Evolutionary conservation across 1,284 basidiomycete genomes (phyloP).

Genomic region (Puccinia triticina): DNA sequence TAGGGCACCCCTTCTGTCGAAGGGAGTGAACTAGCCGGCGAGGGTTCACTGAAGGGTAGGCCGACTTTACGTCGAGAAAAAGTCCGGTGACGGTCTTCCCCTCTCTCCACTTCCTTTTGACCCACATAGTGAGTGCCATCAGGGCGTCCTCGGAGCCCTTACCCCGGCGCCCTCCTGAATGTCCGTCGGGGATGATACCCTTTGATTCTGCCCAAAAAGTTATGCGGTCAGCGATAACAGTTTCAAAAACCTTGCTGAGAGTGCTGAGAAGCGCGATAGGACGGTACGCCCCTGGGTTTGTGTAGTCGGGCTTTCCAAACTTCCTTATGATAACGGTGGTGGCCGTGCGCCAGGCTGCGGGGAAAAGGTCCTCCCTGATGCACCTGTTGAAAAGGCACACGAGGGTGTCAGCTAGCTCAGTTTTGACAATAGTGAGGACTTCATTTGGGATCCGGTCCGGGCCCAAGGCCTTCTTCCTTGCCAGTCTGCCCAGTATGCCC

Average conservation of each 20-base stretch:
- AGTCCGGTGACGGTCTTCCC: neutral
- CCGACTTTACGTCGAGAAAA: slow-evolving; percentile 28
- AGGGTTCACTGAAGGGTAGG: slow-evolving; percentile 5
- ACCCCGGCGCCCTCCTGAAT: slow-evolving; percentile 19
- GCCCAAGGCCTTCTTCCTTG: slow-evolving; percentile 3
- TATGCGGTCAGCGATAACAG: neutral
- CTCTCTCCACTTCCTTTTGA: slow-evolving; percentile 25
- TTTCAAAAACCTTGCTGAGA: slow-evolving; percentile 8
- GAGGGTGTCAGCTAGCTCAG: neutral
- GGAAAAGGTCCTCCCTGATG: neutral
- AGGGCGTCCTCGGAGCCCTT: neutral
- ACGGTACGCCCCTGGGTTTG: slow-evolving; percentile 9
- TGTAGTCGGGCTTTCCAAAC: slow-evolving; percentile 16
- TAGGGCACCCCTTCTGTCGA: slow-evolving; percentile 4
- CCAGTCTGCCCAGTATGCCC: neutral
- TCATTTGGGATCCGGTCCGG: slow-evolving; percentile 19
- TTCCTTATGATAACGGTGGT: slow-evolving; percentile 22
- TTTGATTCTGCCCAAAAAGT: slow-evolving; percentile 8
- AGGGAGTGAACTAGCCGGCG: neutral
- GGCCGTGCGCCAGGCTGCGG: neutral
- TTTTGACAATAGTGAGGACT: neutral
- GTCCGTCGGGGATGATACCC: neutral
- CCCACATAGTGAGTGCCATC: slow-evolving; percentile 4
- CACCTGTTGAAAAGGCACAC: slow-evolving; percentile 20
- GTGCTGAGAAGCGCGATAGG: slow-evolving; percentile 25